Conservation (phyloP, 139 green algal genomes). For the Desmodesmus armatus region DNA sequence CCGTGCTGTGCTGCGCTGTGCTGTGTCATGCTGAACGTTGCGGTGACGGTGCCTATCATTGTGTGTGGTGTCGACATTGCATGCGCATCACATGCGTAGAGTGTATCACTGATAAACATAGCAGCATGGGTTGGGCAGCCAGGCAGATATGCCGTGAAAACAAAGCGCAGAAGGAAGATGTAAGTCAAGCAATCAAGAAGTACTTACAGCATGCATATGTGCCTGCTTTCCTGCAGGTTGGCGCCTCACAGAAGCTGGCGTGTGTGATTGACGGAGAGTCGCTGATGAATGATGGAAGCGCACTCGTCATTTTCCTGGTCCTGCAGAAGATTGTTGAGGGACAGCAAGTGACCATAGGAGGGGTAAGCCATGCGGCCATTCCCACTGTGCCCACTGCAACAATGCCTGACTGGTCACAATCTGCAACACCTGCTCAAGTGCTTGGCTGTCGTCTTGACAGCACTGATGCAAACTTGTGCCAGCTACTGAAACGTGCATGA, state of each 20-base stretch:
- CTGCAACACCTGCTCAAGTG: no score
- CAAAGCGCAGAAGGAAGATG: no score
- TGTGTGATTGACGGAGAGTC: slow-evolving; percentile 82
- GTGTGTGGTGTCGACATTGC: background rate
- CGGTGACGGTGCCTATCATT: background rate
- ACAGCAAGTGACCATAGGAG: background rate
- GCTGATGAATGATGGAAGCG: slow-evolving; percentile 87
- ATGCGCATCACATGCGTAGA: background rate
- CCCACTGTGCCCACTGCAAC: no score
- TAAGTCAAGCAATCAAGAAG: no score
- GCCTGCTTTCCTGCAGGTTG: slow-evolving; percentile 57
- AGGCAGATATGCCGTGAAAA: background rate
- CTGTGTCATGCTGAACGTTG: no score
- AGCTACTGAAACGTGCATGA: no score
- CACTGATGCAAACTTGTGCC: no score
- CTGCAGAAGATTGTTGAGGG: slow-evolving; percentile 51
- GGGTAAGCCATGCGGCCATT: slow-evolving; percentile 11
- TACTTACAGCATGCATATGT: no score
- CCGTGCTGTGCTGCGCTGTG: no score
- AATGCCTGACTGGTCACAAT: no score
- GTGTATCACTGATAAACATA: no score
- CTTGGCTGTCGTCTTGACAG: no score
- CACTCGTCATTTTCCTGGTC: slow-evolving; percentile 77
- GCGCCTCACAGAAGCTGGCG: slow-evolving; percentile 66
- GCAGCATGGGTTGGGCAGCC: background rate